Base-by-base conservation (phyloP, 202 grass and related monocot genomes). In the Eragrostis tef region DNA sequence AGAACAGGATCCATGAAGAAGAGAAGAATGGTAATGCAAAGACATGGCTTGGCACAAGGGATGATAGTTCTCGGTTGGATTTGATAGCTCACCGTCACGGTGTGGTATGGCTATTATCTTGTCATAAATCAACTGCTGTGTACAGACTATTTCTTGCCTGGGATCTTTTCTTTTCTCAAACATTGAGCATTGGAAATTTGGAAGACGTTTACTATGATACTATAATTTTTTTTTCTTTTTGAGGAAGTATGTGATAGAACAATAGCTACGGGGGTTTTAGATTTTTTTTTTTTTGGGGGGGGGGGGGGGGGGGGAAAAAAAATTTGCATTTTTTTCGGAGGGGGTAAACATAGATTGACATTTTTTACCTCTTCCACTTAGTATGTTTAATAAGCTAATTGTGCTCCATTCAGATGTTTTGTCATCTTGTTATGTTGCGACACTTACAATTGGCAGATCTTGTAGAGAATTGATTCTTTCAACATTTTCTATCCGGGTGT, bases 71-170 rank as follows among this genome's bases (percentile, higher is more conserved):
- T 77, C 83, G 84, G 75, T 89, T 92, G 75, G 93, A 93, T 81
- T 79, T 99, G 82, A 85, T 99, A 74, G 90, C 96, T 89, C 96
- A 96, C 86, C 90, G 84, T 66, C 88, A 95, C 79, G 96, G 96
- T 65, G 90, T 99, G 90, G 96, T 96, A 91, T 87, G 87, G 14
- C 68, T 84, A 29, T 86, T 76, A 79, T 90, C 54, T 57, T 63
- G 6, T 10, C 63, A 34, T 68, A 65, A 15, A 42, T 75, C 15
- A 45, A 41, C 2, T 86, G 34, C 17, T 67, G 36, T 22, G 10
- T 45, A 64, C 22, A 64, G 12, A 50, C 24, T 51, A 42, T 24
- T 66, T 66, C 34, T 67, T 27, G 22, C 36, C 56, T 41, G 12
- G 17, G 8, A 45, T 61, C 26, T 61, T 27, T 6, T n/a, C n/a